Base-by-base conservation (phyloP, 352 stramenopile species). In the Globisporangium cederbergense region DNA sequence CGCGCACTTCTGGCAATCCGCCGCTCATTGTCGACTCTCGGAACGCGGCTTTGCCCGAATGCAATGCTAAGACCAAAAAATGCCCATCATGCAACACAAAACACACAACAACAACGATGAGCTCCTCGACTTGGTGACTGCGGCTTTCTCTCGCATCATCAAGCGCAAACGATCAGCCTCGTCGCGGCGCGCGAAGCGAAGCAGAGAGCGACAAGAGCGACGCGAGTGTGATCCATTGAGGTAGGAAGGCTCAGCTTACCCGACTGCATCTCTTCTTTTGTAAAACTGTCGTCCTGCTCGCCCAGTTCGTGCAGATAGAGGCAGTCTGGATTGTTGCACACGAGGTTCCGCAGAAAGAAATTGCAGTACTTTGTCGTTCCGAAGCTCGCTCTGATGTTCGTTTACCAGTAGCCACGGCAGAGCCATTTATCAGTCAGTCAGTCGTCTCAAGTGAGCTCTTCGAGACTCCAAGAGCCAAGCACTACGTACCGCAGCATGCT, bases 291-390 rank as follows among this genome's bases (percentile, higher is more conserved):
- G 53, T 96, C 89, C 53, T 96, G 83, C 47, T 98, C 87, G 14
- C 90, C 95, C 8, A 98, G 75, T 49, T 96, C 90, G 72, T 98
- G 95, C 36, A 98, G 73, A 68, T 98, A 98, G 7, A 98, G 75
- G 68, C 95, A 98, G 36, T 98, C 95, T 0, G 90, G 83, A 66
- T 98, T 98, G 72, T 92, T 97, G 70, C 95, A 98, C 55, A 83
- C 71, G 53, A 97, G 79, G 65, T 92, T 93, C 5, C 89, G 79
- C 38, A 98, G 70, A 65, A 98, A 98, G 62, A 90, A 93, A 72
- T 98, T 97, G 77, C 95, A 98, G 70, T 98, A 98, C 76, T 98
- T 98, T 61, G 91, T 98, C 14, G 93, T 98, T 16, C 95, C 95
- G 73, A 98, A 98, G 28, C 85, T 97, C 8, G 92, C 93, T 28